These are phyloP conservation scores for Adansonia gregorii DNA, from an alignment of 441 rosid genomes.

Conservation along the genomic window DNA sequence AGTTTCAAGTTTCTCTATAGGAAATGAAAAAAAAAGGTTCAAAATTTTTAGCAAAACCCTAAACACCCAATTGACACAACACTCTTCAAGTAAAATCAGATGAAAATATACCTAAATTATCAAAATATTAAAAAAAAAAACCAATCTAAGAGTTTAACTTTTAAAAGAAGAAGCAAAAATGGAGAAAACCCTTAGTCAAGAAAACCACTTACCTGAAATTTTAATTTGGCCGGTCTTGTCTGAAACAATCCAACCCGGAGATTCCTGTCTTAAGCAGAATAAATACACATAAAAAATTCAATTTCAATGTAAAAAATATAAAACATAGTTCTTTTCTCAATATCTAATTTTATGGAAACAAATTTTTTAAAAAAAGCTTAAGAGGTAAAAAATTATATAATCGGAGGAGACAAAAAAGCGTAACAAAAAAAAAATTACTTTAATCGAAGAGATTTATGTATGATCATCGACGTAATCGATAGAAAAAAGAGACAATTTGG, in stretches of 20 bases:
- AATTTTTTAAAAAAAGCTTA: neutral
- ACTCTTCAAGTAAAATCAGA: neutral
- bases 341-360: neutral
- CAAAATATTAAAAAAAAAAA: neutral
- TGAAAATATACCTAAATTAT: neutral
- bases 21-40: neutral
- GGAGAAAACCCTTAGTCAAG: neutral
- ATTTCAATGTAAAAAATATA: neutral
- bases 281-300: neutral
- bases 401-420: neutral
- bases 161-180: neutral
- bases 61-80: constrained; percentile 7
- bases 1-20: neutral
- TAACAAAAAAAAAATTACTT: neutral
- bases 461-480: constrained; percentile 22
- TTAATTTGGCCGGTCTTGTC: constrained; percentile 32
- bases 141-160: neutral
- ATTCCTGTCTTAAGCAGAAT: constrained; percentile 25
- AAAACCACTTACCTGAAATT: constrained; percentile 30
- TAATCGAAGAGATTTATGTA: constrained; percentile 18
- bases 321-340: neutral
- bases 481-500: neutral
- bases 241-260: constrained; percentile 28
- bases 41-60: constrained; percentile 9
- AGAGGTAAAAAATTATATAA: neutral